Evolutionary conservation across 2,329 filamentous ascomycete species (phyloP).

Genomic region (Blastomyces silverae): DNA sequence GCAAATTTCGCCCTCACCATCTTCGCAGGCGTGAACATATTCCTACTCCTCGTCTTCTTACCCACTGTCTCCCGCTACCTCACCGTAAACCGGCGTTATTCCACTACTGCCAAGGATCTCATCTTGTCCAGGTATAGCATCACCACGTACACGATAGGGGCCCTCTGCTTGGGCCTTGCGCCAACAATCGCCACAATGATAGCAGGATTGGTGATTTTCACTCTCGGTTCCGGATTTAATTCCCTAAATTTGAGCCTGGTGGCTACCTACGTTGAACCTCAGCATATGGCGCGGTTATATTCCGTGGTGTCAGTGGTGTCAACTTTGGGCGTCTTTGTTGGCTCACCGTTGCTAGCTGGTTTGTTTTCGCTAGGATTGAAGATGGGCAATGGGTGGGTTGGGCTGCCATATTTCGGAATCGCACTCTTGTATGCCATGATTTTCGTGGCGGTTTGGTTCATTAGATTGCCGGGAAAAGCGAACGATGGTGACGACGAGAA

Average conservation of each 20-base stretch:
- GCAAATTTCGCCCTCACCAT: conserved; percentile 42
- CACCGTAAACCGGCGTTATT: conserved; percentile 22
- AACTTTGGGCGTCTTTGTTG: conserved; percentile 43
- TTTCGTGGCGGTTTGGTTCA: conserved; percentile 15
- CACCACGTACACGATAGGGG: conserved; percentile 40
- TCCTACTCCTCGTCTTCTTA: conserved; percentile 43
- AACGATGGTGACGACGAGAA: neutral
- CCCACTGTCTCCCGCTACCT: conserved; percentile 39
- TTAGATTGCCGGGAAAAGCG: conserved; percentile 14
- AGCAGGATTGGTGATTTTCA: conserved; percentile 43
- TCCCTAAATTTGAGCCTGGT: conserved; percentile 44
- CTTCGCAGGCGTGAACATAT: conserved; percentile 44
- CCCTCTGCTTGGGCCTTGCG: conserved; percentile 43
- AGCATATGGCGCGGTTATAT: conserved; percentile 46
- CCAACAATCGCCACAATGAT: conserved; percentile 40
- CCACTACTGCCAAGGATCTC: conserved; percentile 41
- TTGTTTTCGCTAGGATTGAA: conserved; percentile 45
- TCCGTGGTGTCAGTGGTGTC: conserved; percentile 46
- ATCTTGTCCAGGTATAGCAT: conserved; percentile 44
- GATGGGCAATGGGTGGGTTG: conserved; percentile 43
- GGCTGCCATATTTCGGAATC: conserved; percentile 43
- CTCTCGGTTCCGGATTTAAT: conserved; percentile 45
- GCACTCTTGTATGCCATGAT: conserved; percentile 28
- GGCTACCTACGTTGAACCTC: conserved; percentile 44
- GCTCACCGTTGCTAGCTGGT: conserved; percentile 42